phyloP scores from a whole-genome alignment of 1,139 yeast species.

The Debaryomycetaceae sp. region DNA sequence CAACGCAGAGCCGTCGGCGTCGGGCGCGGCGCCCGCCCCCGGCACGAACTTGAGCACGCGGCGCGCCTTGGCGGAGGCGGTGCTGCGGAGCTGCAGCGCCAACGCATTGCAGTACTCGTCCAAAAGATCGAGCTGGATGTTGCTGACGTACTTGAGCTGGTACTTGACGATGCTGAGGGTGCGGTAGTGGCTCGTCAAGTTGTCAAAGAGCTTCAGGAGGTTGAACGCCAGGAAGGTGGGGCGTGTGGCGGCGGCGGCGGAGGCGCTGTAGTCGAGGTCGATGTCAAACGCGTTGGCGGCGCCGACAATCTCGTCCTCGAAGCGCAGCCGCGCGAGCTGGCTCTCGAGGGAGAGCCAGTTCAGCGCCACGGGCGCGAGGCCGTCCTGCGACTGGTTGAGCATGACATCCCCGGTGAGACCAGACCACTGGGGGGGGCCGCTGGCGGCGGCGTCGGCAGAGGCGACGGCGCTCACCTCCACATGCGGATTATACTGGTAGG shows the following conservation, averaged over 20 bases:
- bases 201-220: conserved; percentile 58
- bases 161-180: conserved; percentile 55
- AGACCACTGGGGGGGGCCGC: conserved; percentile 41
- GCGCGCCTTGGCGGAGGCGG: conserved; percentile 25
- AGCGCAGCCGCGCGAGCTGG: conserved; percentile 53
- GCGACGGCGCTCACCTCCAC: conserved; percentile 18
- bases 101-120: conserved; percentile 56
- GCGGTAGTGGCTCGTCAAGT: conserved; percentile 60
- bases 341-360: conserved; percentile 69
- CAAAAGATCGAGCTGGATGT: conserved; percentile 62
- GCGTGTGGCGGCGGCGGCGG: conserved; percentile 17
- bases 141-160: conserved; percentile 65
- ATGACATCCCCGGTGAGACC: conserved; percentile 60
- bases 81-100: conserved; percentile 40
- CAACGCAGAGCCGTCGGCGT: conserved; percentile 45
- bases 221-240: conserved; percentile 70
- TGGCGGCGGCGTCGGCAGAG: conserved; percentile 4
- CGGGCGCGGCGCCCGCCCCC: conserved; percentile 26
- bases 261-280: conserved; percentile 53
- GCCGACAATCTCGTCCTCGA: conserved; percentile 49
- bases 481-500: conserved; percentile 55
- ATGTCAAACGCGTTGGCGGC: conserved; percentile 53
- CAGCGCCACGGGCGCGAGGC: conserved; percentile 24
- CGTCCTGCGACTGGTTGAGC: conserved; percentile 31
- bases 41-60: conserved; percentile 36